phyloP scores from a whole-genome alignment of 192 early-diverging fungal genomes.

The Backusella tarrabulga region DNA sequence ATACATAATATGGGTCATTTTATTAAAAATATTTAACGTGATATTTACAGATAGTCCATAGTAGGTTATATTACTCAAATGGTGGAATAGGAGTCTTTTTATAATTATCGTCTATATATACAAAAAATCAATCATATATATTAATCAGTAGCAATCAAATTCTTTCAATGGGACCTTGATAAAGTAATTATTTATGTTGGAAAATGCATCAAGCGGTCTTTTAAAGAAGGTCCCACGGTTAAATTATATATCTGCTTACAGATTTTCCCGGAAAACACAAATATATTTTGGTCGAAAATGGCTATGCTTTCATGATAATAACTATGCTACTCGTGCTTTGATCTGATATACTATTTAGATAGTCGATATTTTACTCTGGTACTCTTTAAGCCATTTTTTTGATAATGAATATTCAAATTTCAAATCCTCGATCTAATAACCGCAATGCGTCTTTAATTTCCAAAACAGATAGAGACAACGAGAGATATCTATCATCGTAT shows the following conservation, averaged over 20 bases:
- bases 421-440: background rate
- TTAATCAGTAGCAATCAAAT: no score
- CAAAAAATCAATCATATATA: no score
- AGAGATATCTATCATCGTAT: background rate
- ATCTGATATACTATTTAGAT: background rate
- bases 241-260: background rate
- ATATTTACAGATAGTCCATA: background rate
- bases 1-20: background rate
- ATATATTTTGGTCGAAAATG: no score
- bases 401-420: background rate
- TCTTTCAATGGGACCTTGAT: no score
- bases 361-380: background rate
- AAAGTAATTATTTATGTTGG: no score
- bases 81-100: background rate
- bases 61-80: background rate
- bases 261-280: background rate
- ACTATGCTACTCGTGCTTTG: background rate
- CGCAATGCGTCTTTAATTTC: background rate
- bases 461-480: background rate
- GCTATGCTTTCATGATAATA: no score
- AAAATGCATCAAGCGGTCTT: background rate
- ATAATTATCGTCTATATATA: no score
- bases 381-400: background rate
- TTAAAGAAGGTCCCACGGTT: background rate
- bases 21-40: background rate